Evolutionary conservation across 148 eudicot species (phyloP).

Genomic region (Silene conica): DNA sequence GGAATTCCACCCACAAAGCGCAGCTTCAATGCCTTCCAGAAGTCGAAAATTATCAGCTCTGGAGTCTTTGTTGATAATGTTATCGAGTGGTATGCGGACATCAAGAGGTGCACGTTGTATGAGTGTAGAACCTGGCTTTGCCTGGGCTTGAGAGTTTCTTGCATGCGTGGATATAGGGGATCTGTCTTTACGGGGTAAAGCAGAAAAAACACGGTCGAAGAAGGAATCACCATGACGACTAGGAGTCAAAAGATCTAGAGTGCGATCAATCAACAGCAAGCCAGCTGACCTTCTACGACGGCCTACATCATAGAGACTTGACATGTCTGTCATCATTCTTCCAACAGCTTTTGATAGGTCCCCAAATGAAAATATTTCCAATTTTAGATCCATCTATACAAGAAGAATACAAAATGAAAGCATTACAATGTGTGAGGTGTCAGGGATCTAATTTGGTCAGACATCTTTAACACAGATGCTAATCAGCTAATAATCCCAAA

Average conservation of each 20-base stretch:
- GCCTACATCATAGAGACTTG: constrained; percentile 98
- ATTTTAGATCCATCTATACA: constrained; percentile 93
- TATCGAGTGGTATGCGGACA: constrained; percentile 68
- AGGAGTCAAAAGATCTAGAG: constrained; percentile 94
- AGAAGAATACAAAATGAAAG: constrained; percentile 10
- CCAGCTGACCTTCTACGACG: constrained; percentile 91
- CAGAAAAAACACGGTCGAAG: constrained; percentile 70
- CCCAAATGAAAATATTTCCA: constrained; percentile 92
- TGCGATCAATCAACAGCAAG: constrained; percentile 82
- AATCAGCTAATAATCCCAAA: neutral
- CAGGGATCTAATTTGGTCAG: neutral
- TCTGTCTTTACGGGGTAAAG: constrained; percentile 60
- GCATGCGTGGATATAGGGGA: constrained; percentile 28
- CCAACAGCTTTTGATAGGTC: constrained; percentile 86
- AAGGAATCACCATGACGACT: constrained; percentile 91
- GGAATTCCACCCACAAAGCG: constrained; percentile 72
- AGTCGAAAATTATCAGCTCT: constrained; percentile 45
- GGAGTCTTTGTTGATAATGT: constrained; percentile 36
- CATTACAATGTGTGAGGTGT: neutral
- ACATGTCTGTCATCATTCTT: constrained; percentile 90
- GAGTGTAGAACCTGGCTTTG: constrained; percentile 31
- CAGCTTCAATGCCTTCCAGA: constrained; percentile 59
- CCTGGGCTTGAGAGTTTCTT: constrained; percentile 50
- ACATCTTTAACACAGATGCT: neutral
- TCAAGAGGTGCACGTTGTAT: constrained; percentile 67